Evolutionary conservation across 2,329 filamentous ascomycete species (phyloP).

Genomic region (Penicillium hordei): DNA sequence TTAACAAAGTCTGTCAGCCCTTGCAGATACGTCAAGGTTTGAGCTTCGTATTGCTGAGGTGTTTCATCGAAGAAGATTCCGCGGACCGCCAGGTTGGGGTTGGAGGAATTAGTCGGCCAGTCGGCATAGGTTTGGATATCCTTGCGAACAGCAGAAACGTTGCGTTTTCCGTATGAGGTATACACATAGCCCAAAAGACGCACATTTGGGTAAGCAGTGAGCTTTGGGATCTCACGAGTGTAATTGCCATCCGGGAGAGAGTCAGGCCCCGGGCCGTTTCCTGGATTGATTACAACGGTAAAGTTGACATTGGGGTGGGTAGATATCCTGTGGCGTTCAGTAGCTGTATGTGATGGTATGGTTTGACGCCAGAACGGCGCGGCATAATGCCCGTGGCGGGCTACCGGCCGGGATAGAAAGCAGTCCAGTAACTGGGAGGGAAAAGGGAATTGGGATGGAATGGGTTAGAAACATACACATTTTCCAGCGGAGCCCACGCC

Average conservation of each 20-base stretch:
- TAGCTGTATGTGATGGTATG: constrained; percentile 10
- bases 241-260: constrained; percentile 47
- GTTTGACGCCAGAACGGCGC: constrained; percentile 12
- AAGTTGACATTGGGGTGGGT: constrained; percentile 47
- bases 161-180: constrained; percentile 48
- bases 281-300: constrained; percentile 53
- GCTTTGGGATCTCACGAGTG: constrained; percentile 42
- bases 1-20: constrained; percentile 36
- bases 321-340: constrained; percentile 37
- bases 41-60: constrained; percentile 39
- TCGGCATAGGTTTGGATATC: constrained; percentile 50
- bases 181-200: constrained; percentile 53
- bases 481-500: constrained; percentile 48
- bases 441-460: constrained; percentile 6
- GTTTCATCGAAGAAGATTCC: constrained; percentile 54
- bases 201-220: constrained; percentile 49
- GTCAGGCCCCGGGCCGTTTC: constrained; percentile 48
- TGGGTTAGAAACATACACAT: constrained; percentile 40
- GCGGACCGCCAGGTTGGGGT: constrained; percentile 42
- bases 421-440: neutral
- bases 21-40: constrained; percentile 35
- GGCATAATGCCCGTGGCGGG: constrained; percentile 13
- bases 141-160: constrained; percentile 41
- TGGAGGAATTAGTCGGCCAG: constrained; percentile 42
- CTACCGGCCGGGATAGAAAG: constrained; percentile 11